phyloP scores from a whole-genome alignment of 2,329 filamentous ascomycete species.

The Podosphaera leucotricha region DNA sequence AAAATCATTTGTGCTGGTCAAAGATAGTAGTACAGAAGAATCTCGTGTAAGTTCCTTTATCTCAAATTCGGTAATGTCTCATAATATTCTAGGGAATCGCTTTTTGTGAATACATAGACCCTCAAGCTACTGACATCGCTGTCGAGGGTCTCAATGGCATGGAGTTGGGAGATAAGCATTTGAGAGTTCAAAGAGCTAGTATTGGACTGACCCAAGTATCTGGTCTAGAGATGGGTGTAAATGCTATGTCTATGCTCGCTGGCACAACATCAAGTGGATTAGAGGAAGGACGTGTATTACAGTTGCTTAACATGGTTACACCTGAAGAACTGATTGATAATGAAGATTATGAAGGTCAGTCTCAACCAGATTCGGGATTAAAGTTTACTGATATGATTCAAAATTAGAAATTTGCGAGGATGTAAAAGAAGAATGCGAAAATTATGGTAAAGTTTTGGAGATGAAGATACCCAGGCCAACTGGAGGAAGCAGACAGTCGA shows the following conservation, averaged over 20 bases:
- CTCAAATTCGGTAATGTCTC: constrained; percentile 1
- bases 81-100: constrained; percentile 48
- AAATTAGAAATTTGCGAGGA: constrained; percentile 90
- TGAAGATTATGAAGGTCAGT: constrained; percentile 79
- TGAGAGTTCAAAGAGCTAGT: constrained; percentile 74
- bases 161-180: constrained; percentile 66
- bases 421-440: constrained; percentile 74
- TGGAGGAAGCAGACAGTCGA: constrained; percentile 58
- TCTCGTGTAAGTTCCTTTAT: constrained; percentile 41
- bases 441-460: constrained; percentile 68
- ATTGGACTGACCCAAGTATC: constrained; percentile 83
- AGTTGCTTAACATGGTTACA: constrained; percentile 96
- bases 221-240: constrained; percentile 84
- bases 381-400: constrained; percentile 1
- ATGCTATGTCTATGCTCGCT: constrained; percentile 92
- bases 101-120: constrained; percentile 83
- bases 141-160: constrained; percentile 83
- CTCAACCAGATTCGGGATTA: background rate
- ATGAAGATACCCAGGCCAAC: constrained; percentile 80
- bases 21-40: constrained; percentile 65
- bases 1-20: constrained; percentile 76
- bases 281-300: constrained; percentile 64
- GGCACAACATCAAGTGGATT: constrained; percentile 61
- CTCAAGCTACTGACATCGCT: constrained; percentile 53
- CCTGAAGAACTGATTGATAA: constrained; percentile 80